Percentiles rank a stretch among this genome's conserved stretches.
phyloP scores from a whole-genome alignment of 2,329 filamentous ascomycete genomes.

The Waltergamsia citrina region DNA sequence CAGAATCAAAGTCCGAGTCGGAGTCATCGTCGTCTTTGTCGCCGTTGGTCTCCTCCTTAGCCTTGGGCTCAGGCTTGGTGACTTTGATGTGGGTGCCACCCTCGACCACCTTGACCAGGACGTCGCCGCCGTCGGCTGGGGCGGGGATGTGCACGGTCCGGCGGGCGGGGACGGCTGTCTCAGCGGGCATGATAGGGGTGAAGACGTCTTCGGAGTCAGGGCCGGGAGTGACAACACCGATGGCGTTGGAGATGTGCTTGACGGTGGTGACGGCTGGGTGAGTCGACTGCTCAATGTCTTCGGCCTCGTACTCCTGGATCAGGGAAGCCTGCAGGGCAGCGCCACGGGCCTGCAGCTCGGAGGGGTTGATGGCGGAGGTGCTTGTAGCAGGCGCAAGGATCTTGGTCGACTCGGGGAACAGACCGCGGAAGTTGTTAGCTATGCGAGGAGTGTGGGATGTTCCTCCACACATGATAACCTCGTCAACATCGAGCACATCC shows the following conservation, averaged over 20 bases:
- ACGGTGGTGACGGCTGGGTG: constrained; percentile 93
- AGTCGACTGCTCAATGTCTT: constrained; percentile 92
- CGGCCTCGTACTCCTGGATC: constrained; percentile 86
- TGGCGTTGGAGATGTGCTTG: constrained; percentile 78
- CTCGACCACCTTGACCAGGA: constrained; percentile 82
- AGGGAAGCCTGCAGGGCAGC: constrained; percentile 92
- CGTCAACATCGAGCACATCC: constrained; percentile 86
- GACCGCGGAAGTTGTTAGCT: constrained; percentile 64
- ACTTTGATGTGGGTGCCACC: constrained; percentile 87
- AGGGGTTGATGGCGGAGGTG: constrained; percentile 78
- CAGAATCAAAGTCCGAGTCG: constrained; percentile 47
- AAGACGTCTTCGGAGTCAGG: constrained; percentile 57
- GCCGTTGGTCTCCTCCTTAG: constrained; percentile 55
- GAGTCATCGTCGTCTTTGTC: constrained; percentile 55
- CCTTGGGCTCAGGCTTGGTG: constrained; percentile 74
- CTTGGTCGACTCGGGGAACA: constrained; percentile 73
- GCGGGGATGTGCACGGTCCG: constrained; percentile 70
- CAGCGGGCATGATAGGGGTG: constrained; percentile 69
- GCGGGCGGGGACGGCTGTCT: constrained; percentile 85
- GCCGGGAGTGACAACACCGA: constrained; percentile 68
- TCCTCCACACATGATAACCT: constrained; percentile 89
- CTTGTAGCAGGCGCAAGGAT: constrained; percentile 79
- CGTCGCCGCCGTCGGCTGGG: constrained; percentile 74
- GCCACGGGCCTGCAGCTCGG: constrained; percentile 78
- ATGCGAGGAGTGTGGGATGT: constrained; percentile 91